Percentiles rank a stretch among this genome's conserved stretches.
Evolutionary conservation across 768 basidiomycete species (phyloP).

Genomic region (Suillus decipiens): DNA sequence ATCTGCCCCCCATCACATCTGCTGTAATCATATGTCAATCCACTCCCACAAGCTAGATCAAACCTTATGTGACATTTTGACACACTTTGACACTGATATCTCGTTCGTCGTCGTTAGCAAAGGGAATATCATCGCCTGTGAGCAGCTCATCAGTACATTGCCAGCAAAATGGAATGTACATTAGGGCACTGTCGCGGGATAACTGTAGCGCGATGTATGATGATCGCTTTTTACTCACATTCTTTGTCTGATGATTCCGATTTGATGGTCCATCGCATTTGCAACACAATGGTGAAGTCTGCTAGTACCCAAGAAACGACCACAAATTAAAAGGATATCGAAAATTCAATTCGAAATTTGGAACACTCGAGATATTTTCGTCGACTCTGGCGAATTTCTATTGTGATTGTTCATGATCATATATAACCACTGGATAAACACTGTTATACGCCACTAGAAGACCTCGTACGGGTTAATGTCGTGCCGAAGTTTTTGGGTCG

Average conservation of each 20-base stretch:
- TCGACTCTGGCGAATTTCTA: neutral
- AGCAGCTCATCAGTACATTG: neutral
- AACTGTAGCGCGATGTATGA: neutral
- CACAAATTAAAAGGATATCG: neutral
- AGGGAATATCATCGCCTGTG: neutral
- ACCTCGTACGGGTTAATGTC: neutral
- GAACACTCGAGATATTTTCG: neutral
- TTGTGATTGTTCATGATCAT: neutral
- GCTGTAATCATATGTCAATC: neutral
- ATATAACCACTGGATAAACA: neutral
- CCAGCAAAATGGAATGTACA: too few relatives aligned
- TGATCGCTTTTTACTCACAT: neutral
- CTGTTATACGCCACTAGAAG: neutral
- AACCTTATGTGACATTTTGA: neutral
- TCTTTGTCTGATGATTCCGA: neutral
- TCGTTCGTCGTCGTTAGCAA: neutral
- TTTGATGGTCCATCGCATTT: neutral
- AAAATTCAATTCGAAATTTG: neutral
- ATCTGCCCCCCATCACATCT: neutral
- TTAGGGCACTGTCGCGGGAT: neutral
- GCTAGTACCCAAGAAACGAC: neutral
- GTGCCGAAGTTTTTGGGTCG: neutral
- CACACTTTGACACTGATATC: neutral
- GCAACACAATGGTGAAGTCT: neutral
- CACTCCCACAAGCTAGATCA: neutral